A percentile compares a stretch with the other conserved stretches of the same genome.
phyloP scores from a whole-genome alignment of 1,139 yeast species.

The Hanseniaspora gamundiae region DNA sequence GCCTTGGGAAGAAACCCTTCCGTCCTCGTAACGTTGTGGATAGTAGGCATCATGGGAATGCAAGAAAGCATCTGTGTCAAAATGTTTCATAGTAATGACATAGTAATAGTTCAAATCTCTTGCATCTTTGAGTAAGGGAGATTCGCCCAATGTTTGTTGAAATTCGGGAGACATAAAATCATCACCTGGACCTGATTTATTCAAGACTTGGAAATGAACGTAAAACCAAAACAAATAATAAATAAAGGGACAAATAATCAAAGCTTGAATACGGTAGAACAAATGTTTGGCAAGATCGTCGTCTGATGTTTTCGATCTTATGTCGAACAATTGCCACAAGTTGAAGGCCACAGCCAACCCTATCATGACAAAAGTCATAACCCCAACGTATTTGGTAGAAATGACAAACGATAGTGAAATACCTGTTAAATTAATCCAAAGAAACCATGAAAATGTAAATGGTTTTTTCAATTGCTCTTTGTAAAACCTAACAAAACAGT shows the following conservation, averaged over 20 bases:
- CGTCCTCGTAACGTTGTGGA: slow-evolving; percentile 92
- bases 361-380: slow-evolving; percentile 74
- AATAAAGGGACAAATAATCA: slow-evolving; percentile 69
- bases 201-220: slow-evolving; percentile 72
- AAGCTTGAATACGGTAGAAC: slow-evolving; percentile 57
- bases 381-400: slow-evolving; percentile 91
- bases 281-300: slow-evolving; percentile 55
- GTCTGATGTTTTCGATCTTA: slow-evolving; percentile 54
- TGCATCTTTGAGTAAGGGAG: slow-evolving; percentile 60
- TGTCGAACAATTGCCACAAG: slow-evolving; percentile 75
- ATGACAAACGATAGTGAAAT: slow-evolving; percentile 79
- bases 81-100: slow-evolving; percentile 61
- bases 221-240: slow-evolving; percentile 89
- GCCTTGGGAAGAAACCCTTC: slow-evolving; percentile 88
- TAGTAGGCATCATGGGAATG: slow-evolving; percentile 69
- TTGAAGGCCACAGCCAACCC: slow-evolving; percentile 81
- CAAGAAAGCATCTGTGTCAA: slow-evolving; percentile 58
- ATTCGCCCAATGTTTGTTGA: slow-evolving; percentile 83
- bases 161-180: slow-evolving; percentile 84
- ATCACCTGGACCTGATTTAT: slow-evolving; percentile 92
- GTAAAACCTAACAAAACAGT: slow-evolving; percentile 66
- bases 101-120: slow-evolving; percentile 68
- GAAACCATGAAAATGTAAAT: slow-evolving; percentile 68
- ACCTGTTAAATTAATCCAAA: slow-evolving; percentile 78
- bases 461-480: slow-evolving; percentile 52